A percentile compares a stretch with the other conserved stretches of the same genome.
These are phyloP conservation scores for Phtheirospermum japonicum DNA, from an alignment of 257 asterid genomes.

Conservation along the genomic window DNA sequence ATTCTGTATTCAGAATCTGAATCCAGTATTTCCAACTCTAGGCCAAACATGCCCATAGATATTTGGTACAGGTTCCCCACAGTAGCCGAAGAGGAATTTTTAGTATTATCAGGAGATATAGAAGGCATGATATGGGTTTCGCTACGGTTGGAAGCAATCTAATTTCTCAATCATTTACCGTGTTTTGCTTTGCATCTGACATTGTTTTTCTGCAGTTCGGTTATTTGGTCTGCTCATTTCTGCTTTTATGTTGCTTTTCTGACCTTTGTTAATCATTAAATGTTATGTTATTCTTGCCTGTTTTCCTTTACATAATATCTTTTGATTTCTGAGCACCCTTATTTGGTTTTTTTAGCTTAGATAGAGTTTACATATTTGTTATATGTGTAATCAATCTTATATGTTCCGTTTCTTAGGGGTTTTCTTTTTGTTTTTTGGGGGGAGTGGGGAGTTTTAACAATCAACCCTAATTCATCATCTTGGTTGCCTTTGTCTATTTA, in stretches of 20 bases:
- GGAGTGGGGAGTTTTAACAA: no score
- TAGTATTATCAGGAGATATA: not conserved
- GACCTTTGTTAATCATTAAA: not conserved
- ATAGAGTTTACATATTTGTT: no score
- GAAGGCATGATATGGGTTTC: not conserved
- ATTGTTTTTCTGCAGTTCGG: not conserved
- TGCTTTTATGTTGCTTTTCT: not conserved
- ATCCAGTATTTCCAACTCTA: no score
- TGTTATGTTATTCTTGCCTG: not conserved
- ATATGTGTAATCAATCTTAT: no score
- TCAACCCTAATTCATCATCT: no score
- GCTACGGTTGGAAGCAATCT: not conserved
- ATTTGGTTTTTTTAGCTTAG: no score
- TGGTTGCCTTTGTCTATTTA: no score
- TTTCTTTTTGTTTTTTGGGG: no score
- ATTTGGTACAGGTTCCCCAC: not conserved
- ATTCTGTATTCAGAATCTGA: no score
- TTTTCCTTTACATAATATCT: not conserved
- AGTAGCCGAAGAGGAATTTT: conserved; percentile 5
- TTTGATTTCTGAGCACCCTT: not conserved
- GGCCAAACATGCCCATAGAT: no score
- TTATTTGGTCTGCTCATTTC: not conserved
- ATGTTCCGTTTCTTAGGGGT: no score
- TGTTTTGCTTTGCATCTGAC: conserved; percentile 5
- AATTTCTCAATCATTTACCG: conserved; percentile 1